Evolutionary conservation across 352 stramenopile species (phyloP).

Genomic region (Globisporangium spinosum): DNA sequence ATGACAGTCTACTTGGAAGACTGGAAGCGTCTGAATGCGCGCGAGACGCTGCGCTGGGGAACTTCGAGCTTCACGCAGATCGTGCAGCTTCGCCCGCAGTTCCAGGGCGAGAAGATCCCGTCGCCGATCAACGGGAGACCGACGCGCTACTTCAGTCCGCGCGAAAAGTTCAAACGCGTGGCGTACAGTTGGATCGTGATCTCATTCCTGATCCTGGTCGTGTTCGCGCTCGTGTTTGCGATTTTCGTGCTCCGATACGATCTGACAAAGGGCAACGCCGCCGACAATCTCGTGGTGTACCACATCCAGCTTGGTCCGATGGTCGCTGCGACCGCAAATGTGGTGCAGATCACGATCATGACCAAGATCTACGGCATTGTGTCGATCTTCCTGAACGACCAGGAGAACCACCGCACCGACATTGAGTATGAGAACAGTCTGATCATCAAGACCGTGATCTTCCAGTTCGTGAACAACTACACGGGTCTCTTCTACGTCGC

Average conservation of each 20-base stretch:
- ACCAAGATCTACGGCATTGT: slow-evolving; percentile 91
- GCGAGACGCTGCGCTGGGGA: slow-evolving; percentile 82
- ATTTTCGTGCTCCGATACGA: slow-evolving; percentile 82
- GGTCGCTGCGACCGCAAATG: slow-evolving; percentile 66
- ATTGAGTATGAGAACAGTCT: slow-evolving; percentile 89
- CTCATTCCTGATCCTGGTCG: slow-evolving; percentile 68
- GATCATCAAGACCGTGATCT: slow-evolving; percentile 93
- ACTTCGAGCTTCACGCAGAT: slow-evolving; percentile 70
- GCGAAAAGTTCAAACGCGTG: slow-evolving; percentile 70
- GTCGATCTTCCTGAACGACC: slow-evolving; percentile 86
- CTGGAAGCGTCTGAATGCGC: slow-evolving; percentile 85
- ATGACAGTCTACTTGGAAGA: slow-evolving; percentile 88
- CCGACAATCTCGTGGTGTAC: slow-evolving; percentile 52
- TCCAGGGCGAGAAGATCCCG: slow-evolving; percentile 67
- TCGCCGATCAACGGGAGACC: slow-evolving; percentile 72
- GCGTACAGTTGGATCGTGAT: slow-evolving; percentile 78
- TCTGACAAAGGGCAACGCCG: slow-evolving; percentile 57
- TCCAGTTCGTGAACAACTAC: slow-evolving; percentile 96
- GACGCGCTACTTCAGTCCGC: slow-evolving; percentile 60
- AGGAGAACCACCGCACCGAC: slow-evolving; percentile 92
- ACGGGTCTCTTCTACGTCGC: slow-evolving; percentile 93
- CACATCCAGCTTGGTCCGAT: slow-evolving; percentile 68
- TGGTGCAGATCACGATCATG: slow-evolving; percentile 86
- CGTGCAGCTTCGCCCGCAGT: slow-evolving; percentile 68
- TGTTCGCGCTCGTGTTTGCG: slow-evolving; percentile 63